Conservation (phyloP, 2,329 filamentous ascomycete species). For the Pyrenochaeta sp. region DNA sequence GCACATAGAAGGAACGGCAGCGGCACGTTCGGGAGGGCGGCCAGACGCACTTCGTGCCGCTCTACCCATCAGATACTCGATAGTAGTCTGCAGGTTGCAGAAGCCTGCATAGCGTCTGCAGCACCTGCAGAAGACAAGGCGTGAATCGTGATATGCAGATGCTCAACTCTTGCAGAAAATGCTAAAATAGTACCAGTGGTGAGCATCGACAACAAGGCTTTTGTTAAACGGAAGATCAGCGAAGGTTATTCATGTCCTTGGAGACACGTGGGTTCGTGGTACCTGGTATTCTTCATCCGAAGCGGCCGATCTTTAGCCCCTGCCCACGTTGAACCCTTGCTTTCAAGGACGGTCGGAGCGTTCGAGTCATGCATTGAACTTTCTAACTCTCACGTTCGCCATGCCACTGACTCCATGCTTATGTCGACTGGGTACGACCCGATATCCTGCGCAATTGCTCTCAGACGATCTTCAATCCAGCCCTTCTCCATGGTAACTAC, state of each 20-base stretch:
- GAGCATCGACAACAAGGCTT: not conserved
- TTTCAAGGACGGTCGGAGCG: not conserved
- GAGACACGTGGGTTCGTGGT: not conserved
- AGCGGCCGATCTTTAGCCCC: not conserved
- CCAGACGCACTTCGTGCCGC: slow-evolving; percentile 4
- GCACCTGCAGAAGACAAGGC: not conserved
- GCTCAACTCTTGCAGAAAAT: not conserved
- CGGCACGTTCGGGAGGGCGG: slow-evolving; percentile 7
- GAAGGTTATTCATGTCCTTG: not conserved
- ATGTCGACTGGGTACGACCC: slow-evolving; percentile 20
- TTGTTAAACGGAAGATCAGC: not conserved
- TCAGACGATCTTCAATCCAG: slow-evolving; percentile 47
- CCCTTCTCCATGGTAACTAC: slow-evolving; percentile 43
- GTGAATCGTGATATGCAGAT: not conserved
- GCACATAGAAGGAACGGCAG: not conserved
- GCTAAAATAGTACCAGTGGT: not conserved
- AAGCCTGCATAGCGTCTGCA: not conserved
- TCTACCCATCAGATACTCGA: not conserved
- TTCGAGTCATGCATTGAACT: not conserved
- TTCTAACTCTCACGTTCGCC: slow-evolving; percentile 25
- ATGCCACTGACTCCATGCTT: slow-evolving; percentile 27
- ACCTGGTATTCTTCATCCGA: not conserved
- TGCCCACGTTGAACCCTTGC: not conserved
- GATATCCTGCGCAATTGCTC: slow-evolving; percentile 36
- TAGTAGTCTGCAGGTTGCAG: not conserved